These are phyloP conservation scores for Linnemannia exigua DNA, from an alignment of 192 early-diverging fungal species.

Conservation along the genomic window DNA sequence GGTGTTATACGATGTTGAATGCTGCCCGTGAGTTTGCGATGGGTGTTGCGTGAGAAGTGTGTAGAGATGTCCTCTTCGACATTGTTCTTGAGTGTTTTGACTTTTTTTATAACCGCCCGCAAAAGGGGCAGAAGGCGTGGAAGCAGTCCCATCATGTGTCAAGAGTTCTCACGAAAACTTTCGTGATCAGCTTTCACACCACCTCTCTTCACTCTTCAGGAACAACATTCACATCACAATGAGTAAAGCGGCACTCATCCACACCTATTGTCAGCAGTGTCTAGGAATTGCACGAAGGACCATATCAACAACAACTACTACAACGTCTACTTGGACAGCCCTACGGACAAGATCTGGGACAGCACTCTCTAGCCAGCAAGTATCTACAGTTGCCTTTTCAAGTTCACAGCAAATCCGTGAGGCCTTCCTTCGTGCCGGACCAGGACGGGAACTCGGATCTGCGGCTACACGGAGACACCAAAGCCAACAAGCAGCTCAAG, in stretches of 20 bases:
- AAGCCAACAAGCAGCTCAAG: neutral
- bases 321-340: neutral
- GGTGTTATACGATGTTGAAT: neutral
- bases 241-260: slow-evolving; percentile 6
- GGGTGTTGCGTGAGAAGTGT: too few species aligned
- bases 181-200: neutral
- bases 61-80: too few species aligned
- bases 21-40: too few species aligned
- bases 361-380: neutral
- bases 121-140: too few species aligned
- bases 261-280: slow-evolving; percentile 14
- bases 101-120: too few species aligned
- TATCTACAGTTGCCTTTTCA: slow-evolving; percentile 1
- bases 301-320: neutral
- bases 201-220: neutral
- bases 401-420: slow-evolving; percentile 29
- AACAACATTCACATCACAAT: neutral
- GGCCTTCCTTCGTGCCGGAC: slow-evolving; percentile 36
- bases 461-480: neutral
- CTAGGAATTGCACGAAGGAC: slow-evolving; percentile 2
- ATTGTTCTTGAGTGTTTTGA: too few species aligned
- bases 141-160: too few species aligned
- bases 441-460: slow-evolving; percentile 20
- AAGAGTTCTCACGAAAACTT: neutral
- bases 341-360: neutral